Base-by-base conservation (phyloP, 306 rosid species). In the Comarum palustre region DNA sequence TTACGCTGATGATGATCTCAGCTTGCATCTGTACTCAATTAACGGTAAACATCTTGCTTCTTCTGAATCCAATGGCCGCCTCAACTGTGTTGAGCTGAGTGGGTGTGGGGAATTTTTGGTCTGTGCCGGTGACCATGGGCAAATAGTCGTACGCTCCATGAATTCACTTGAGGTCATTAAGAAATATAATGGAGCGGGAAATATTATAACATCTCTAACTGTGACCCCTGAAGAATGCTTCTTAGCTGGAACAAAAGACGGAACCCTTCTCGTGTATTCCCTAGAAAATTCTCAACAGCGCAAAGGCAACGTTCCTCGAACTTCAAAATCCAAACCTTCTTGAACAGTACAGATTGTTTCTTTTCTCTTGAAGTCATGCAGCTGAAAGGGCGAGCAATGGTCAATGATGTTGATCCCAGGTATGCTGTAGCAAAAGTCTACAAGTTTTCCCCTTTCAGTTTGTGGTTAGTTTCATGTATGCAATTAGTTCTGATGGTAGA, bases 101-200 rank as follows among this genome's bases (percentile, higher is more conserved):
- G 79, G 82, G 62, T 94, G 98, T 66, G 97, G 96, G 69, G 97
- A 86, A 83, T 94, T 91, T 85, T 77, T 94, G 84, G 97, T 91
- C 55, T 83, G 91, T 83, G 96, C 97, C 13, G 96, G 97, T 81
- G 98, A 93, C 80, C 98, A 93, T 66, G 97, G 98, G 82, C 98
- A 91, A 85, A 94, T 94, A 66, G 85, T 89, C 67, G 94, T 94
- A 66, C 90, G 91, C 77, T 94, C 96, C 42, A 94, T 94, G 96
- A 83, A 79, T 87, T 86, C 96, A n/a, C 92, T 94, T 16, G 92
- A 94, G 83, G 84, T 94, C 78, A 81, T 91, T 60, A 88, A 86
- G 76, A 89, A 84, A 72, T 94, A 87, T 75, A 81, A 85, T 19
- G 98, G 96, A 59, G 84, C 87, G 73, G 98, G 97, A 81, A 94